Percentiles rank a stretch among this genome's conserved stretches.
Conservation (phyloP, 208 protist species). For the Perkinsela sp. region DNA sequence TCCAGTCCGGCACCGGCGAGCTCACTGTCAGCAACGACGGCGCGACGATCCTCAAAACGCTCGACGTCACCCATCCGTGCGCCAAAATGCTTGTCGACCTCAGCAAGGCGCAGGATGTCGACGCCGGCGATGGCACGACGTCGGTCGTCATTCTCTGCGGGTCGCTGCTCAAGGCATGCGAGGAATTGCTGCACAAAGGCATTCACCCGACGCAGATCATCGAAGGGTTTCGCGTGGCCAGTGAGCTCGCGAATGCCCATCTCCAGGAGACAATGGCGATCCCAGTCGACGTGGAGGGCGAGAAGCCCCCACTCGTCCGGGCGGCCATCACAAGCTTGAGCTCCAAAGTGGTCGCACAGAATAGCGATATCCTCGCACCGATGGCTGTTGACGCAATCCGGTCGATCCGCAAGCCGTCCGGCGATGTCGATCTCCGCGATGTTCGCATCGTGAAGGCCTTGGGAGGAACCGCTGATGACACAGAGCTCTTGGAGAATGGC, state of each 20-base stretch:
- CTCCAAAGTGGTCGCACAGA: conserved; percentile 93
- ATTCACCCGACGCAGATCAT: conserved; percentile 88
- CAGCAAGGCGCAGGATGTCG: conserved; percentile 89
- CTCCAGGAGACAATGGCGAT: conserved; percentile 63
- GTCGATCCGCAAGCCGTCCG: conserved; percentile 30
- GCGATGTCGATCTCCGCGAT: conserved; percentile 86
- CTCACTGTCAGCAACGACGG: conserved; percentile 98
- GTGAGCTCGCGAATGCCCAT: conserved; percentile 57
- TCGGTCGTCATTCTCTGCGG: conserved; percentile 92
- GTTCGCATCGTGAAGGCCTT: conserved; percentile 73
- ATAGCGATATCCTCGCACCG: conserved; percentile 81
- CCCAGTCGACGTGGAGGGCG: conserved; percentile 57
- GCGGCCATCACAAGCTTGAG: conserved; percentile 85
- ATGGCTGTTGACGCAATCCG: conserved; percentile 92
- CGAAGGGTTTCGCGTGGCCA: conserved; percentile 64
- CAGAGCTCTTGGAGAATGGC: conserved; percentile 69
- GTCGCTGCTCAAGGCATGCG: conserved; percentile 58
- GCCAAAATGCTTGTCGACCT: conserved; percentile 96
- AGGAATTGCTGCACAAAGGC: conserved; percentile 74
- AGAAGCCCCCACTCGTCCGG: conserved; percentile 74
- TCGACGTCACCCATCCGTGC: conserved; percentile 85
- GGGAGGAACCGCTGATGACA: conserved; percentile 90
- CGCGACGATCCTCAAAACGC: conserved; percentile 89
- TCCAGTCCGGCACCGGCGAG: conserved; percentile 53
- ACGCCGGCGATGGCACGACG: conserved; percentile 98